Conservation (phyloP, 139 green algal species). For the Auxenochlorella pyrenoidosa region DNA sequence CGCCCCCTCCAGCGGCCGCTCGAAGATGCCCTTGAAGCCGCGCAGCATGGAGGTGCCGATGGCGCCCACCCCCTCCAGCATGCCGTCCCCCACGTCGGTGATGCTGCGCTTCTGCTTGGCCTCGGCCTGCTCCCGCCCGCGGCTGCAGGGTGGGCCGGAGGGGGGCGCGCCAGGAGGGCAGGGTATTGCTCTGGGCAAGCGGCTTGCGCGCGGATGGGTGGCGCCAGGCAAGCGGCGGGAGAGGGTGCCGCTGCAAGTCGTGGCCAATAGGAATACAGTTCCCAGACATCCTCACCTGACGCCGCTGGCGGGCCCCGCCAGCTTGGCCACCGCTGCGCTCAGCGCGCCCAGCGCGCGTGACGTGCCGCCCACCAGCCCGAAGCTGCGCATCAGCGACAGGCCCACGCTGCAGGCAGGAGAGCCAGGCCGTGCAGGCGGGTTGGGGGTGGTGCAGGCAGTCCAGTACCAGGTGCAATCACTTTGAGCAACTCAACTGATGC, state of each 20-base stretch:
- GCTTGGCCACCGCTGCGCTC: conserved; percentile 50
- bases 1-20: conserved; percentile 86
- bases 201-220: too few relatives aligned
- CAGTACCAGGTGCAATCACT: too few relatives aligned
- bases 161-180: too few relatives aligned
- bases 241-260: neutral
- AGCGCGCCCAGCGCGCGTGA: conserved; percentile 57
- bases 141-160: neutral
- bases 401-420: conserved; percentile 8
- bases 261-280: too few relatives aligned
- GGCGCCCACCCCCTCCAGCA: conserved; percentile 79
- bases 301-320: neutral
- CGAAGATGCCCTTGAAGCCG: conserved; percentile 84
- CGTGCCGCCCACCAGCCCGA: conserved; percentile 60
- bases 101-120: conserved; percentile 49
- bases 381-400: conserved; percentile 57
- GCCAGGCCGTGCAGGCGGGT: too few relatives aligned
- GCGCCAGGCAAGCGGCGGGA: neutral
- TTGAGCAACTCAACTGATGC: too few relatives aligned
- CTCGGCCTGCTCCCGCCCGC: neutral
- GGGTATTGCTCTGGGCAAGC: too few relatives aligned
- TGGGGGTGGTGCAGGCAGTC: too few relatives aligned
- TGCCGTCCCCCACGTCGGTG: conserved; percentile 68
- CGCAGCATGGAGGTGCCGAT: conserved; percentile 75
- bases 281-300: neutral